Evolutionary conservation across 1,284 basidiomycete species (phyloP).

Genomic region (Mrakiaceae sp.): DNA sequence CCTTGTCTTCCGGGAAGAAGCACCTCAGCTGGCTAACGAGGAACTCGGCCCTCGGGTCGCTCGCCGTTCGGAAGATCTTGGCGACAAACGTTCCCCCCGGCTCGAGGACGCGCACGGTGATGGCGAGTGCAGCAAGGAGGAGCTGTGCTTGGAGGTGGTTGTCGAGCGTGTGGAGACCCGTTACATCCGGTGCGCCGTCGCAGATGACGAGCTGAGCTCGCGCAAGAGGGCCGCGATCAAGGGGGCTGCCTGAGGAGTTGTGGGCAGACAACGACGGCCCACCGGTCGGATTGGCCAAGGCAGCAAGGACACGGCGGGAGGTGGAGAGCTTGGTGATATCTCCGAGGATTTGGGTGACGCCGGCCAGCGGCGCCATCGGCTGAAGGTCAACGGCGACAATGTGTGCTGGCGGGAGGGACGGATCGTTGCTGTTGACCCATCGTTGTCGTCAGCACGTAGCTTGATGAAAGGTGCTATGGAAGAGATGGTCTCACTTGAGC

Average conservation of each 20-base stretch:
- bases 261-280: conserved; percentile 20
- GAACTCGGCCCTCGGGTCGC: conserved; percentile 36
- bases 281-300: conserved; percentile 28
- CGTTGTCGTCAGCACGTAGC: conserved; percentile 5
- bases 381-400: conserved; percentile 47
- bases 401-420: conserved; percentile 21
- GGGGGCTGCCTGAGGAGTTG: too few relatives aligned
- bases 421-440: conserved; percentile 9
- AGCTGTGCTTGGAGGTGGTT: conserved; percentile 47
- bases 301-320: conserved; percentile 39
- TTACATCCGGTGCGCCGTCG: conserved; percentile 49
- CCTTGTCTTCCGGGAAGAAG: conserved; percentile 39
- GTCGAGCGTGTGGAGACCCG: conserved; percentile 46
- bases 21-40: conserved; percentile 37
- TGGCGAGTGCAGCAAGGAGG: conserved; percentile 42
- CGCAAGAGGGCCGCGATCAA: conserved; percentile 14
- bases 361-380: conserved; percentile 45
- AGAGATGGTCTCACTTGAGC: conserved; percentile 31
- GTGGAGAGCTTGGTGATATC: conserved; percentile 46
- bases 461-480: neutral
- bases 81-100: conserved; percentile 43
- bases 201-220: conserved; percentile 46
- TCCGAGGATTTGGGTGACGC: conserved; percentile 42
- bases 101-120: conserved; percentile 42
- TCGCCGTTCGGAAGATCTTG: conserved; percentile 44